A percentile compares a stretch with the other conserved stretches of the same genome.
phyloP scores from a whole-genome alignment of 2,329 filamentous ascomycete species.

The Colletotrichum somersetense region DNA sequence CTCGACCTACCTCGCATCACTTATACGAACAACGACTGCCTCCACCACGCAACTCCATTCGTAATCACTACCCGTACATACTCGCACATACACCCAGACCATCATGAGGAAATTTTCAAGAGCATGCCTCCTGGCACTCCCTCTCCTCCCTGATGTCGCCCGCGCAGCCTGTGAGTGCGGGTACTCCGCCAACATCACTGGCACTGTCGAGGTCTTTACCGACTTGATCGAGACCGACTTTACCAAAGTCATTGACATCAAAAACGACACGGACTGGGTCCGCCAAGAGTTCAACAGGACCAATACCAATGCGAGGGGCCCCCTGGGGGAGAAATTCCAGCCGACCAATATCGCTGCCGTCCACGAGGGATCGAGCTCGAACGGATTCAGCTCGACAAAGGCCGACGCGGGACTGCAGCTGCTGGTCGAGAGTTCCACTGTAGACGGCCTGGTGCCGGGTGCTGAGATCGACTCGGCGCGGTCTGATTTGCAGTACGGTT shows the following conservation, averaged over 20 bases:
- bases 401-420: constrained; percentile 67
- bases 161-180: constrained; percentile 75
- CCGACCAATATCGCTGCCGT: constrained; percentile 68
- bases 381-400: constrained; percentile 59
- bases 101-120: constrained; percentile 16
- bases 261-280: constrained; percentile 70
- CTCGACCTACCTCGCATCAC: neutral
- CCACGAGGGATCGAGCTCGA: constrained; percentile 51
- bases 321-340: constrained; percentile 74
- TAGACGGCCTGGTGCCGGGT: constrained; percentile 67
- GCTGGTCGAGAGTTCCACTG: constrained; percentile 61
- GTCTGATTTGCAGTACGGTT: constrained; percentile 76
- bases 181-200: constrained; percentile 68
- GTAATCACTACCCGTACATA: neutral
- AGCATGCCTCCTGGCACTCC: constrained; percentile 28
- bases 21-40: neutral
- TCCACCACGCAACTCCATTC: neutral
- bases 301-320: constrained; percentile 67
- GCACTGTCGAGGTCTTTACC: constrained; percentile 68
- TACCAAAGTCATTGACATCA: constrained; percentile 63
- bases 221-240: constrained; percentile 81
- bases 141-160: constrained; percentile 29
- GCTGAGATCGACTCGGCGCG: constrained; percentile 74
- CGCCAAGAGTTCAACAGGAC: constrained; percentile 76
- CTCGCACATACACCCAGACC: neutral